phyloP scores from a whole-genome alignment of 495 filamentous ascomycete species.

The Podospora comata region DNA sequence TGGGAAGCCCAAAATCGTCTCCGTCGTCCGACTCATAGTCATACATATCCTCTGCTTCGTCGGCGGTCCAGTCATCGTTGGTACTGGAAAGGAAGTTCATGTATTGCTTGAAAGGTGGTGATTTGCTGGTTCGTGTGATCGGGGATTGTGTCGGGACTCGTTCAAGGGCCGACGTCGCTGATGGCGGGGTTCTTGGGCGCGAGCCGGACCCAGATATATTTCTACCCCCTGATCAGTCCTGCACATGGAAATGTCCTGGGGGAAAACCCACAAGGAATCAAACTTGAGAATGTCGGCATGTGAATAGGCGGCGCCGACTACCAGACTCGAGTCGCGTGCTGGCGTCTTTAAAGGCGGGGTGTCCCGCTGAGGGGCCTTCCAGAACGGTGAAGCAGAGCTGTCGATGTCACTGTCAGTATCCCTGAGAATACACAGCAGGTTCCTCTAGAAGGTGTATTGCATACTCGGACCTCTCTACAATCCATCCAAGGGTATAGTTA shows the following conservation, averaged over 20 bases:
- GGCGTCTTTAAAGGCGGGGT: slow-evolving; percentile 53
- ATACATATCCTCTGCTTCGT: slow-evolving; percentile 66
- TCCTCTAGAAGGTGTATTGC: slow-evolving; percentile 22
- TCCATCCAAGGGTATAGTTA: slow-evolving; percentile 27
- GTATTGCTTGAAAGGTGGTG: slow-evolving; percentile 68
- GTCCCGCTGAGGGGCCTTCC: slow-evolving; percentile 62
- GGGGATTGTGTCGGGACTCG: slow-evolving; percentile 51
- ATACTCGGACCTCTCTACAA: slow-evolving; percentile 61
- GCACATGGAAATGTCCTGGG: not conserved
- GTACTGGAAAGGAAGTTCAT: slow-evolving; percentile 71
- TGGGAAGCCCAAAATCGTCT: slow-evolving; percentile 91
- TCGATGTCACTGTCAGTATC: not conserved
- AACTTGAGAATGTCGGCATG: slow-evolving; percentile 92
- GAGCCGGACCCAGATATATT: slow-evolving; percentile 45
- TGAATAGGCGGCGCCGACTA: slow-evolving; percentile 95
- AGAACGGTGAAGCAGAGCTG: slow-evolving; percentile 85
- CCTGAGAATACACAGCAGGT: not conserved
- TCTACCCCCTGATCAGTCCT: slow-evolving; percentile 31
- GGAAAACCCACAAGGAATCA: slow-evolving; percentile 59
- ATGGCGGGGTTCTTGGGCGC: slow-evolving; percentile 50
- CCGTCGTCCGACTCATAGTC: slow-evolving; percentile 74
- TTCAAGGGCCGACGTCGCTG: slow-evolving; percentile 34
- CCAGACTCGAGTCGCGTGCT: slow-evolving; percentile 64
- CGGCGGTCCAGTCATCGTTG: slow-evolving; percentile 70
- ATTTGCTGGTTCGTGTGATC: slow-evolving; percentile 50